phyloP scores from a whole-genome alignment of 176 grass and related monocot genomes.

The Elaeis guineensis region DNA sequence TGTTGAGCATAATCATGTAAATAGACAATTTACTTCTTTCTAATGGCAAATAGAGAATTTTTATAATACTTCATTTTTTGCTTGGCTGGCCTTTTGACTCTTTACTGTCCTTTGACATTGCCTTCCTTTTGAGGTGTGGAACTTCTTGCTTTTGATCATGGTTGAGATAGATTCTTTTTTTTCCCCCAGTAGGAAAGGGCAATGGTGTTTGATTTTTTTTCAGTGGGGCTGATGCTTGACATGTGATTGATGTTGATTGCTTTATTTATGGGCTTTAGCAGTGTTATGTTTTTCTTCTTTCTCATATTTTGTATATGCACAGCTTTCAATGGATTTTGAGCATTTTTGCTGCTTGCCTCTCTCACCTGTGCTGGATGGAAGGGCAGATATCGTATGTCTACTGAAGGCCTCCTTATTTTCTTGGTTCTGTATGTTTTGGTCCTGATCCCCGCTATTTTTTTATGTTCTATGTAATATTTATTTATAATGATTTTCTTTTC shows the following conservation, averaged over 20 bases:
- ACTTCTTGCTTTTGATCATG: too few species aligned
- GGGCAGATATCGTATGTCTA: slow-evolving; percentile 80
- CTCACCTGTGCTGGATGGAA: slow-evolving; percentile 51
- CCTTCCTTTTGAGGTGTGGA: too few species aligned
- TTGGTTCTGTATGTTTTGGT: slow-evolving; percentile 35
- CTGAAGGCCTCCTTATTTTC: slow-evolving; percentile 24
- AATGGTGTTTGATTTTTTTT: too few species aligned
- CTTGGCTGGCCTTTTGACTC: too few species aligned
- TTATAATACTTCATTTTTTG: too few species aligned
- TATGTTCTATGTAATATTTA: slow-evolving; percentile 1
- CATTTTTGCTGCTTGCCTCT: slow-evolving; percentile 76
- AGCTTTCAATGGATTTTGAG: slow-evolving; percentile 77
- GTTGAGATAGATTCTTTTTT: too few species aligned
- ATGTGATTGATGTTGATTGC: not conserved
- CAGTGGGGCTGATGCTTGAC: too few species aligned
- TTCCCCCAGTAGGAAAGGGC: too few species aligned
- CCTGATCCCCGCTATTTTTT: slow-evolving; percentile 5
- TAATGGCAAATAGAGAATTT: too few species aligned
- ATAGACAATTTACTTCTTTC: too few species aligned
- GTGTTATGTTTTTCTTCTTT: slow-evolving; percentile 11
- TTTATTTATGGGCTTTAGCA: not conserved
- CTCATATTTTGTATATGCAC: slow-evolving; percentile 21
- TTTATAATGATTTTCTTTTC: slow-evolving; percentile 16
- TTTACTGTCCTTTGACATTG: too few species aligned
- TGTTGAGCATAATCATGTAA: too few species aligned